Percentiles rank a stretch among this genome's conserved stretches.
phyloP scores from a whole-genome alignment of 1,139 yeast species.

The Suhomyces wounanorum region DNA sequence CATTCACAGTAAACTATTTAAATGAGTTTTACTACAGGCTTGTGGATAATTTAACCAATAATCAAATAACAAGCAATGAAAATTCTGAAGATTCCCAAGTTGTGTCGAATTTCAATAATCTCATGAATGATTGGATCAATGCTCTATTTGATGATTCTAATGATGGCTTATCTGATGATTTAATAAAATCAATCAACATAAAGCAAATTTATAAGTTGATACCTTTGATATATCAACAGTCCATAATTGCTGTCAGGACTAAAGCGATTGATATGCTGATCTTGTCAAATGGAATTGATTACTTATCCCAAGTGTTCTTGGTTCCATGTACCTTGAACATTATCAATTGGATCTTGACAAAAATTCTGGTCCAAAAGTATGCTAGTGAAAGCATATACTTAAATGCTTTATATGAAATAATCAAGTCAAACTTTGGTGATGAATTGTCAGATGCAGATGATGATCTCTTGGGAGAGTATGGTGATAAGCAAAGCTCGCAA shows the following conservation, averaged over 20 bases:
- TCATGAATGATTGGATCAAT: slow-evolving; percentile 74
- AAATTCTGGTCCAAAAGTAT: slow-evolving; percentile 13
- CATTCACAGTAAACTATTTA: slow-evolving; percentile 38
- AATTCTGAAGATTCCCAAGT: slow-evolving; percentile 32
- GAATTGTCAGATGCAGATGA: slow-evolving; percentile 12
- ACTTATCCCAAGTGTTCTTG: slow-evolving; percentile 44
- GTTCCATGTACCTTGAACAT: slow-evolving; percentile 43
- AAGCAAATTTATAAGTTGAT: slow-evolving; percentile 69
- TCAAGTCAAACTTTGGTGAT: slow-evolving; percentile 25
- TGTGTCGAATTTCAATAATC: slow-evolving; percentile 41
- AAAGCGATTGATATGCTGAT: slow-evolving; percentile 46
- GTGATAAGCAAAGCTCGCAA: slow-evolving; percentile 11
- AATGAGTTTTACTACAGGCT: slow-evolving; percentile 37
- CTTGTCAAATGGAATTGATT: slow-evolving; percentile 46
- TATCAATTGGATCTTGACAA: slow-evolving; percentile 31
- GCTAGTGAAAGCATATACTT: slow-evolving; percentile 15
- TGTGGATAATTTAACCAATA: slow-evolving; percentile 33
- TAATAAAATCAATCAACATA: slow-evolving; percentile 65
- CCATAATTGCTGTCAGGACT: slow-evolving; percentile 59
- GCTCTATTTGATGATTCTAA: slow-evolving; percentile 72
- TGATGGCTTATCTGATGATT: slow-evolving; percentile 84
- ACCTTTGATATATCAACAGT: slow-evolving; percentile 75
- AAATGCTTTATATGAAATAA: slow-evolving; percentile 25
- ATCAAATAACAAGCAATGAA: slow-evolving; percentile 14
- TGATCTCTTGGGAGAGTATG: slow-evolving; percentile 11